phyloP scores from a whole-genome alignment of 1,284 basidiomycete species.

The Trametes versicolor region DNA sequence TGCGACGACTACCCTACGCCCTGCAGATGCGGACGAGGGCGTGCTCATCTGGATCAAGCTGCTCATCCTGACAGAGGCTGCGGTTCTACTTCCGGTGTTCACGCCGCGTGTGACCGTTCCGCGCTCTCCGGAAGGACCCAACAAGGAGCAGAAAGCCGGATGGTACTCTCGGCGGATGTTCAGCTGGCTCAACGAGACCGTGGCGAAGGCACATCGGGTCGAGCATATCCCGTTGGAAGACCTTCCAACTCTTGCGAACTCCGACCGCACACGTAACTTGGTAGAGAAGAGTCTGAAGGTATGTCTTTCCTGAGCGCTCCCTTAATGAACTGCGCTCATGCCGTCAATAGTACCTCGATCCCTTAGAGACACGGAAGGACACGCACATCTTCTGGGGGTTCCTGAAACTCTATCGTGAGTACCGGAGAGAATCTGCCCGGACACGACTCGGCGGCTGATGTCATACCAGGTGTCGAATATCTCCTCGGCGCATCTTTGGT shows the following conservation, averaged over 20 bases:
- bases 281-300: slow-evolving; percentile 48
- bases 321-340: not conserved
- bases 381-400: slow-evolving; percentile 45
- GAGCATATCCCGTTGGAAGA: slow-evolving; percentile 43
- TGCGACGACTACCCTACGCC: slow-evolving; percentile 50
- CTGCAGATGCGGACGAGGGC: slow-evolving; percentile 52
- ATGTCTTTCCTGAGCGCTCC: slow-evolving; percentile 1
- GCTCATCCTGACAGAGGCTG: slow-evolving; percentile 52
- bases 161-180: slow-evolving; percentile 64
- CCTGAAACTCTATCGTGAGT: slow-evolving; percentile 35
- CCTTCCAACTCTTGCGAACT: slow-evolving; percentile 56
- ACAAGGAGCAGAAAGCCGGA: slow-evolving; percentile 74
- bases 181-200: slow-evolving; percentile 58
- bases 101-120: slow-evolving; percentile 50
- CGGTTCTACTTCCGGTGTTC: slow-evolving; percentile 54
- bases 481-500: not conserved
- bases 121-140: slow-evolving; percentile 55
- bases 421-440: slow-evolving; percentile 29
- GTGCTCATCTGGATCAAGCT: slow-evolving; percentile 48
- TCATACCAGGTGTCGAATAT: slow-evolving; percentile 10
- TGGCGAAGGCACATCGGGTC: slow-evolving; percentile 41
- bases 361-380: slow-evolving; percentile 31
- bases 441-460: slow-evolving; percentile 15
- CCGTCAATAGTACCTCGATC: slow-evolving; percentile 40
- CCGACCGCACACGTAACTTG: slow-evolving; percentile 52